Evolutionary conservation across 768 basidiomycete species (phyloP), one percentile per base, ranked within the genome.

Genomic region (Leucosporidium yakuticum): DNA sequence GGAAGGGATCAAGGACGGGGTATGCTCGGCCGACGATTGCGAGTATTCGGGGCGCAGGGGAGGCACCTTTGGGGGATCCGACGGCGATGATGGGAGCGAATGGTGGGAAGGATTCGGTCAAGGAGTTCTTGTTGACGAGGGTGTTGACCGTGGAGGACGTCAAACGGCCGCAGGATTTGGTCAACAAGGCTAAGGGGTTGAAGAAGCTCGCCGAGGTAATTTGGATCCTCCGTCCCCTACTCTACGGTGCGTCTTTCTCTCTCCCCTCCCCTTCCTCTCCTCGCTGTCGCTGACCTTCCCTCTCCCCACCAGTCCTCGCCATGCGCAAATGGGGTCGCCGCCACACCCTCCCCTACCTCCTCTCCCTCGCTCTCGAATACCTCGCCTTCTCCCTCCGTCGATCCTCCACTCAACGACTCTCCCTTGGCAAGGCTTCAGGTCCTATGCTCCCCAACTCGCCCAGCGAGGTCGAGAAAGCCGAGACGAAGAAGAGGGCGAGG

Each of bases 341-440:
- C 19, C 67, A 70, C 56, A 69, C 69, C 25, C 65, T 69, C 19
- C 76, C 76, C 4, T 77, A 74, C 69, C 71, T 77, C 62, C 66
- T 75, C 51, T 77, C 76, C 4, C 68, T 77, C 56, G 63, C 73
- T 4, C 67, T 75, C 63, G 76, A 77, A 39, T 74, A 75, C 68
- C 69, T 75, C 62, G 72, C 72, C 57, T 70, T 25, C 69, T 68
- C 72, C 4, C 61, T 73, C 23, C 69, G 72, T 15, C 54, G 60
- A 4, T 62, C 69, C 15, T 31, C 58, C 5, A 27, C 63, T 8
- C 19, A 51, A 29, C 69, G 64, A 1, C 57, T 69, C 51, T 64
- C 34, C 19, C 29, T 27, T 9, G 50, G 55, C 58, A 71, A 71
- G 31, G 68, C 65, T 11, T 51, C 29, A 14, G 70, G 70, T 0